Conservation (phyloP, 2,329 filamentous ascomycete genomes). For the Xylaria sp. region DNA sequence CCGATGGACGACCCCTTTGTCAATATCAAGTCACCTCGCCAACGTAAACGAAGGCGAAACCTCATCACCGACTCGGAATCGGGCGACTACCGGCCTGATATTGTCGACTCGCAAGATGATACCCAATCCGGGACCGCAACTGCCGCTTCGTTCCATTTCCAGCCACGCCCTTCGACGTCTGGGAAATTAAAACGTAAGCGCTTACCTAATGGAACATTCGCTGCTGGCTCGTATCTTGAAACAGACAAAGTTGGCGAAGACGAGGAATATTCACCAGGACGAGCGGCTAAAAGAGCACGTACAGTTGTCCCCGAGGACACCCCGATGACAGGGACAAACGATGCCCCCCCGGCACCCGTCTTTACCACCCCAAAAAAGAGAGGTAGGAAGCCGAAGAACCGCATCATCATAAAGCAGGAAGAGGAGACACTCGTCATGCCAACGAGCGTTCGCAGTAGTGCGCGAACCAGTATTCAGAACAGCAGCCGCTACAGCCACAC, state of each 20-base stretch:
- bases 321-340: conserved; percentile 37
- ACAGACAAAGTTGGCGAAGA: conserved; percentile 31
- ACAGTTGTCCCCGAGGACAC: conserved; percentile 34
- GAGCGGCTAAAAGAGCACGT: conserved; percentile 40
- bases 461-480: conserved; percentile 28
- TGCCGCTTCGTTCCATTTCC: conserved; percentile 10
- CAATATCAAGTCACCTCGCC: conserved; percentile 34
- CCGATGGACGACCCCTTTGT: conserved; percentile 42
- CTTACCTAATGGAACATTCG: conserved; percentile 36
- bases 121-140: conserved; percentile 37
- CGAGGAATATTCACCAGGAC: conserved; percentile 40
- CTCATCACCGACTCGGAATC: conserved; percentile 43
- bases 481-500: conserved; percentile 44
- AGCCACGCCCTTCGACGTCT: conserved; percentile 7
- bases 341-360: conserved; percentile 31
- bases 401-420: conserved; percentile 12
- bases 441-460: conserved; percentile 32
- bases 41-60: conserved; percentile 46
- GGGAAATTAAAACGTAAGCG: conserved; percentile 34
- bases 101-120: conserved; percentile 43
- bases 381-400: conserved; percentile 44
- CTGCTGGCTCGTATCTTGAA: conserved; percentile 26
- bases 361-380: conserved; percentile 41
- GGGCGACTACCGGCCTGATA: conserved; percentile 45
- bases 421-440: conserved; percentile 15